These are phyloP conservation scores for Xylaria sp. DNA, from an alignment of 2,329 filamentous ascomycete genomes.

Conservation along the genomic window DNA sequence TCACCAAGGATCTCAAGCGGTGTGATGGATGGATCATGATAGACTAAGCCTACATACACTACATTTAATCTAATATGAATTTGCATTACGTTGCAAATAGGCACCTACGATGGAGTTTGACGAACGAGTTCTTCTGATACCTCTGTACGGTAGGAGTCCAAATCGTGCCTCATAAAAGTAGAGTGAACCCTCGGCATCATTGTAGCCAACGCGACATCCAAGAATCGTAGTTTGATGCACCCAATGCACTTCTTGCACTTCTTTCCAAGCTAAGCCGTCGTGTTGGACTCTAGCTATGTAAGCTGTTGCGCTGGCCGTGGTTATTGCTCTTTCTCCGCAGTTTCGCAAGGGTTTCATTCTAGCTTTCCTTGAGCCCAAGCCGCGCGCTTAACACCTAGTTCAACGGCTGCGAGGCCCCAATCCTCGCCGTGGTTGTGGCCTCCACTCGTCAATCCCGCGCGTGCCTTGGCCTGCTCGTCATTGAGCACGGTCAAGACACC, in stretches of 20 bases:
- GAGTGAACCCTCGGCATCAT: background rate
- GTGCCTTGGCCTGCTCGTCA: conserved; percentile 86
- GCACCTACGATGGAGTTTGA: background rate
- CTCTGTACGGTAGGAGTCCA: background rate
- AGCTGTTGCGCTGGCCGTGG: background rate
- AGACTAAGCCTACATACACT: conserved; percentile 46
- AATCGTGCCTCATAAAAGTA: background rate
- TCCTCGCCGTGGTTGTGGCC: conserved; percentile 96
- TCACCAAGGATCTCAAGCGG: conserved; percentile 27
- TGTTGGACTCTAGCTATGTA: conserved; percentile 5
- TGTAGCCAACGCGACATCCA: conserved; percentile 10
- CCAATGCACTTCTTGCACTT: too few species aligned
- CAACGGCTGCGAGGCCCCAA: conserved; percentile 94
- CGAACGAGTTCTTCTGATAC: background rate
- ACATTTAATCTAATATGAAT: conserved; percentile 50
- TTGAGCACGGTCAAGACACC: conserved; percentile 88
- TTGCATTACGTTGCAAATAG: conserved; percentile 36
- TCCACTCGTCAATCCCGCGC: conserved; percentile 77
- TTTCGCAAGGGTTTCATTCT: conserved; percentile 52
- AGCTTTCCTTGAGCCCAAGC: conserved; percentile 81
- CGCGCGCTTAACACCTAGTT: conserved; percentile 88
- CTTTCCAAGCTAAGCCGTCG: background rate
- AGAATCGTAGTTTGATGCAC: background rate
- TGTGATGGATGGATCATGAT: conserved; percentile 44
- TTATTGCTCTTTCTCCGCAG: too few species aligned